These are phyloP conservation scores for Pleurotus pulmonarius DNA, from an alignment of 768 basidiomycete species.

Conservation along the genomic window DNA sequence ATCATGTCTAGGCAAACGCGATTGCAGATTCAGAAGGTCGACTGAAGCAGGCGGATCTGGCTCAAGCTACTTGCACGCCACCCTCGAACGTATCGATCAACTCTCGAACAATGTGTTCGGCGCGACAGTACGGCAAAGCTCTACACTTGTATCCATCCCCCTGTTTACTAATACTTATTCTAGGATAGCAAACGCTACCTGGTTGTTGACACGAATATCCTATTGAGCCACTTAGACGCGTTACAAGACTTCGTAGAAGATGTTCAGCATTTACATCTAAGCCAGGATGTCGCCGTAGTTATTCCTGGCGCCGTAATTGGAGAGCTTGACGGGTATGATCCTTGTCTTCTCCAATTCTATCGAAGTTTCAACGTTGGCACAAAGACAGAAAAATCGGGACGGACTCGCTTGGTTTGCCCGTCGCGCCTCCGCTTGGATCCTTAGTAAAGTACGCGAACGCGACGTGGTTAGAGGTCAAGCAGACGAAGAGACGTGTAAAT, in stretches of 20 bases:
- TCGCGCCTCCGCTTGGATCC: conserved; percentile 65
- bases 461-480: conserved; percentile 58
- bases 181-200: conserved; percentile 43
- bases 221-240: conserved; percentile 63
- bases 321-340: conserved; percentile 67
- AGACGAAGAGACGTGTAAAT: conserved; percentile 57
- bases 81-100: conserved; percentile 49
- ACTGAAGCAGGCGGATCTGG: background rate
- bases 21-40: too few relatives aligned
- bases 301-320: conserved; percentile 74
- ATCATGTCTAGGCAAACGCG: too few relatives aligned
- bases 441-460: conserved; percentile 55
- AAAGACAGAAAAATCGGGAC: conserved; percentile 45
- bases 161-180: too few relatives aligned
- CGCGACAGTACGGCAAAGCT: conserved; percentile 51
- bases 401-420: conserved; percentile 62
- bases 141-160: too few relatives aligned
- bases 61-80: conserved; percentile 27
- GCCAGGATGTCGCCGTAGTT: conserved; percentile 54
- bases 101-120: conserved; percentile 66
- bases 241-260: conserved; percentile 64
- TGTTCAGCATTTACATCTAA: conserved; percentile 35
- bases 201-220: conserved; percentile 77
- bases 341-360: background rate
- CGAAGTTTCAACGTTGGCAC: background rate